Evolutionary conservation across 192 early-diverging fungal genomes (phyloP), one percentile per base, ranked within the genome.

Genomic region (Tieghemiomyces parasiticus): DNA sequence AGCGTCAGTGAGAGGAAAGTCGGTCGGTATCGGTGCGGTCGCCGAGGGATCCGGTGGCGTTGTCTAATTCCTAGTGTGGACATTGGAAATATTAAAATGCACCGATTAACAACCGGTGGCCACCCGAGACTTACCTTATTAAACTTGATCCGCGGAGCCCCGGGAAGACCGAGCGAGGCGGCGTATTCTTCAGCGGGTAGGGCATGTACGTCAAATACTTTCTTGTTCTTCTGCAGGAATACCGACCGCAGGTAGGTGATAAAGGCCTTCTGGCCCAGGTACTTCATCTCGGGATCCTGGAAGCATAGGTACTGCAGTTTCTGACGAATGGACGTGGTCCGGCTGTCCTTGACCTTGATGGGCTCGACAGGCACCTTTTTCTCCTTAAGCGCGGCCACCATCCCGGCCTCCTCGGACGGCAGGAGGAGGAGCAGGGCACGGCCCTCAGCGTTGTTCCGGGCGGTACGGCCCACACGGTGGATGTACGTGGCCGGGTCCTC

Each of bases 391-490:
- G 76, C 74, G 42, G 72, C 71, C 44, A 85, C 53, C 92, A 97
- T 95, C 4, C 79, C 88, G 24, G 87, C 74, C 49, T 81, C 82
- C 69, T 99, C 96, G 25, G 81, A 84, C 9, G 96, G 93, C 50
- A 91, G 70, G 20, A 99, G 72, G 35, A 97, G 80, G 67, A 97
- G 59, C 47, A 99, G 75, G 3, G 86, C 87, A 55, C 92, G 82
- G 35, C 96, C 96, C 6, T 80, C 69, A 3, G 91, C 78, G 46
- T 92, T 88, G 77, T 91, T 89, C 59, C 96, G 86, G 10, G 96
- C 96, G 20, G 96, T 99, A 48, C 96, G 84, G 1, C 96, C 96
- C 4, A 96, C 96, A 48, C 96, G 88, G 66, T 99, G 96, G 69
- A 99, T 90, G 73, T 99, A 97, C 1, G 94, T 99, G 49, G 81